Evolutionary conservation across 2,329 filamentous ascomycete species (phyloP), one percentile per base, ranked within the genome.

Genomic region (Claviceps capensis): DNA sequence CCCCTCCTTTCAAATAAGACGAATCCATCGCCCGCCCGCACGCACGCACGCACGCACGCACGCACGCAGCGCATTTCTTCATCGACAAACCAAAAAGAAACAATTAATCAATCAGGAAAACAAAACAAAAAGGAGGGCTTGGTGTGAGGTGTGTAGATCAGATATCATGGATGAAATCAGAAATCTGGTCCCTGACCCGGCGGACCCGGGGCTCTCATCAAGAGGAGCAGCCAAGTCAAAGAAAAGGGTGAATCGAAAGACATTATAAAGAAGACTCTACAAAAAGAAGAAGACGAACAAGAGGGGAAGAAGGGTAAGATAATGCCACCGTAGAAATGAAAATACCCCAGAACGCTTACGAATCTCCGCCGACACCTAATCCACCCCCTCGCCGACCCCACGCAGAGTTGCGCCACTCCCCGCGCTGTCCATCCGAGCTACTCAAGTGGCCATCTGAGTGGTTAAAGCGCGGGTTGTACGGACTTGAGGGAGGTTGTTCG

Each of bases 371-470:
- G 11, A 77, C 69, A 54, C 77, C 75, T 46, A 74, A 65, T 26
- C 72, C 72, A 22, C 73, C 70, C 56, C 69, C 74, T 54, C 73
- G 76, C 47, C 73, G 73, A 30, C 69, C 71, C 71, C 72, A 78
- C 40, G 68, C 75, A 17, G 77, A 81, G 60, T 78, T 79, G 37
- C 78, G 72, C 76, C 77, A 81, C 54, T 80, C 75, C 51, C 73
- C 70, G 46, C 72, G 72, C 54, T 73, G 72, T 47, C 62, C 67
- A 47, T 72, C 69, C 37, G 66, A 59, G 40, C 61, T 65, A 54
- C 70, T 66, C 23, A 69, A 59, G 48, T 68, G 68, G 52, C 64
- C 67, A 53, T 74, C 72, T 2, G 68, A 66, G 47, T 67, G 68
- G 55, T 74, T 73, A 52, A 71, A 71, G 37, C 74, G 70, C 50